These are phyloP conservation scores for Aureoboletus auriporus DNA, from an alignment of 768 basidiomycete species.

Conservation along the genomic window DNA sequence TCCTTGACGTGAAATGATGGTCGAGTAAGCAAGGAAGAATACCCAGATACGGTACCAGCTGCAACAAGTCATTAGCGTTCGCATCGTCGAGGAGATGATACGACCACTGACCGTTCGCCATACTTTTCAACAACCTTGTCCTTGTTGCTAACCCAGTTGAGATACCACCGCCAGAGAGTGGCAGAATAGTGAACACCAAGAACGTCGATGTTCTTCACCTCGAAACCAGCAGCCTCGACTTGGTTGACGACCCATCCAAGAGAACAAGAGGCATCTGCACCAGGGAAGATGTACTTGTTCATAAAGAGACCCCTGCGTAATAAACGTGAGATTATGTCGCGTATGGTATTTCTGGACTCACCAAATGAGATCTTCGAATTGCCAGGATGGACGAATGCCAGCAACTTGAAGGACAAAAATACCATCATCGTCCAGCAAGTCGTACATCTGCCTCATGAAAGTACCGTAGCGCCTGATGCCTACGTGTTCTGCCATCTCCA, in stretches of 20 bases:
- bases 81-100: background rate
- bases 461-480: conserved; percentile 88
- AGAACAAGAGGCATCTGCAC: conserved; percentile 94
- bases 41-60: conserved; percentile 93
- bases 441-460: conserved; percentile 90
- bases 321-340: background rate
- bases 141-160: conserved; percentile 94
- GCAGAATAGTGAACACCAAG: conserved; percentile 97
- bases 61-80: background rate
- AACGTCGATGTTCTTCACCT: conserved; percentile 94
- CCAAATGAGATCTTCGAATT: conserved; percentile 98
- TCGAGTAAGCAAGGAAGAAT: conserved; percentile 92
- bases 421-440: conserved; percentile 91
- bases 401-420: conserved; percentile 97
- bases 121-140: conserved; percentile 87
- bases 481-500: conserved; percentile 99
- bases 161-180: conserved; percentile 89
- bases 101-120: conserved; percentile 58
- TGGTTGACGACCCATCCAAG: conserved; percentile 91
- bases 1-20: conserved; percentile 87
- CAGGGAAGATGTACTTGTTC: conserved; percentile 99
- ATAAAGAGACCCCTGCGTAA: conserved; percentile 83
- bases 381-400: conserved; percentile 93
- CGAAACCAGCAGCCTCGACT: conserved; percentile 90
- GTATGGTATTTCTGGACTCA: conserved; percentile 24